Percentiles rank a stretch among this genome's conserved stretches.
Evolutionary conservation across 768 basidiomycete genomes (phyloP).

Genomic region (Tricholoma hemisulphureum): DNA sequence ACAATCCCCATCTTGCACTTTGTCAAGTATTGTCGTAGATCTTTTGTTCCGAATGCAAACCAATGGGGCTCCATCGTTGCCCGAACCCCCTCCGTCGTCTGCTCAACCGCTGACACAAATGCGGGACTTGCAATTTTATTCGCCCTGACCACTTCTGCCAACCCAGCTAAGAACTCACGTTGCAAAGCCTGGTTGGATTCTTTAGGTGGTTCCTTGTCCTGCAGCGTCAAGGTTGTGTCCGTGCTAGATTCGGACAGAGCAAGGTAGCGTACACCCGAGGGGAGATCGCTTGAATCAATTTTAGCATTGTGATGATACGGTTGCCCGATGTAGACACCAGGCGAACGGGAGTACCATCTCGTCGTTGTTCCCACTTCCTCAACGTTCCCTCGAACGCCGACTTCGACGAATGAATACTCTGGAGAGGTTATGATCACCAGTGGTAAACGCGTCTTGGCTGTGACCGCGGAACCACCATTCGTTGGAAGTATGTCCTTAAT

Average conservation of each 20-base stretch:
- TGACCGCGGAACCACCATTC: neutral
- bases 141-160: neutral
- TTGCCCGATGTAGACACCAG: neutral
- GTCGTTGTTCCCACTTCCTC: neutral
- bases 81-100: neutral
- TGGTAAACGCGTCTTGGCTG: neutral
- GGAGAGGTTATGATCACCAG: neutral
- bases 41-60: neutral
- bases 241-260: too few species aligned
- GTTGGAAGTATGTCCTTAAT: neutral
- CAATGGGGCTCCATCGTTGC: neutral
- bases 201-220: neutral
- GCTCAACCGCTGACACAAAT: neutral
- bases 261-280: neutral
- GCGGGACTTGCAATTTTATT: neutral
- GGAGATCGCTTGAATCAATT: neutral
- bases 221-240: neutral
- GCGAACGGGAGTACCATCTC: neutral
- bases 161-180: neutral
- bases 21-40: neutral
- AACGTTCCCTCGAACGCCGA: neutral
- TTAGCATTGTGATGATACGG: neutral
- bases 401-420: neutral
- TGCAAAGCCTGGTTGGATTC: neutral
- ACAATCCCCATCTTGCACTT: neutral